These are phyloP conservation scores for Aspergillus haitiensis DNA, from an alignment of 495 filamentous ascomycete genomes.

Conservation along the genomic window DNA sequence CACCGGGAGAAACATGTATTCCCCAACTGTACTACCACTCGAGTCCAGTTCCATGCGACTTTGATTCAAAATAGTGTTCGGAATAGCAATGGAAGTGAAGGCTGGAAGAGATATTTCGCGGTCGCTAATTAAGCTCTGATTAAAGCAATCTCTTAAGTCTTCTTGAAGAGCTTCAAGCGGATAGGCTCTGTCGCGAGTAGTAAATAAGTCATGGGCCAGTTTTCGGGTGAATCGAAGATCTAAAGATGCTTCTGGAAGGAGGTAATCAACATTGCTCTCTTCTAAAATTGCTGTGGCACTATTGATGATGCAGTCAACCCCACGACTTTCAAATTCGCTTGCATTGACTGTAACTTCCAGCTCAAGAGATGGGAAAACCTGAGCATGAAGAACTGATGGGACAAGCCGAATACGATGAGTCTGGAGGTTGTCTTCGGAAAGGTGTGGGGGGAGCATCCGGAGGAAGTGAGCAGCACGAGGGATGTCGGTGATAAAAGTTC, in stretches of 20 bases:
- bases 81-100: conserved; percentile 37
- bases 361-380: conserved; percentile 37
- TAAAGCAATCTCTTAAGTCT: conserved; percentile 24
- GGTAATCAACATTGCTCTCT: conserved; percentile 41
- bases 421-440: conserved; percentile 11
- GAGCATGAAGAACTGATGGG: conserved; percentile 29
- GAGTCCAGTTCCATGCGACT: neutral
- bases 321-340: neutral
- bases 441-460: conserved; percentile 23
- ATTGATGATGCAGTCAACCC: conserved; percentile 22
- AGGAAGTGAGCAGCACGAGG: conserved; percentile 35
- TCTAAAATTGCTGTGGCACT: conserved; percentile 33
- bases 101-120: conserved; percentile 27
- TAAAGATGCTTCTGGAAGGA: conserved; percentile 42
- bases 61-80: conserved; percentile 18
- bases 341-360: conserved; percentile 28
- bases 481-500: conserved; percentile 36
- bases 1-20: conserved; percentile 41
- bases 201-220: conserved; percentile 30
- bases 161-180: conserved; percentile 24
- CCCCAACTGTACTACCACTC: conserved; percentile 22
- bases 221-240: conserved; percentile 47
- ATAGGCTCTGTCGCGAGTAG: neutral
- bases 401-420: conserved; percentile 35
- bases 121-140: neutral